A percentile compares a stretch with the other conserved stretches of the same genome.
phyloP scores from a whole-genome alignment of 2,329 filamentous ascomycete species.

The Scedosporium boydii region DNA sequence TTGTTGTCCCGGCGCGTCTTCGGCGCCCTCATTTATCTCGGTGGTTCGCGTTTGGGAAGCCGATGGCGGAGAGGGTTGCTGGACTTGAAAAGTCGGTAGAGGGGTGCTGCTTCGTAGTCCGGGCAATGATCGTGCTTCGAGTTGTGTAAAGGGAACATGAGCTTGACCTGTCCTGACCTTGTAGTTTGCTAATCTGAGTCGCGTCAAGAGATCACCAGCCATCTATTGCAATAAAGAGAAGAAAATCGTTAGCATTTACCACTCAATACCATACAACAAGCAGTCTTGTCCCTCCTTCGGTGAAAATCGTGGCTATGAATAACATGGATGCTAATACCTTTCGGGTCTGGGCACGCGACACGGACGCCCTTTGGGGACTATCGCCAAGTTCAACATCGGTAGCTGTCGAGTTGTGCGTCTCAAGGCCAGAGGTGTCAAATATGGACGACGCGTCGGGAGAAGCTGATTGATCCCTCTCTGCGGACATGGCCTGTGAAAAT shows the following conservation, averaged over 20 bases:
- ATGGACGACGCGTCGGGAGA: slow-evolving; percentile 35
- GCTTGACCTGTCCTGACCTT: slow-evolving; percentile 67
- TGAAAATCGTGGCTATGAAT: background rate
- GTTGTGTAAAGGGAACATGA: slow-evolving; percentile 50
- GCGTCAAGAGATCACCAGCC: slow-evolving; percentile 56
- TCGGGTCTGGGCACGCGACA: slow-evolving; percentile 7
- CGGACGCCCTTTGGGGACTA: background rate
- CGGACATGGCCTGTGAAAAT: background rate
- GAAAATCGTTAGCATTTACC: slow-evolving; percentile 2
- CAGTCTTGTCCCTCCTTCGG: background rate
- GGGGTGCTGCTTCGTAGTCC: slow-evolving; percentile 11
- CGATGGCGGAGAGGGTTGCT: slow-evolving; percentile 10
- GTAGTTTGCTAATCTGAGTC: slow-evolving; percentile 64
- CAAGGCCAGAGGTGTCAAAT: slow-evolving; percentile 27
- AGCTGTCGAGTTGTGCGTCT: background rate
- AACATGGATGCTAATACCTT: slow-evolving; percentile 27
- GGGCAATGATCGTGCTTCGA: slow-evolving; percentile 31
- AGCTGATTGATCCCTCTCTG: background rate
- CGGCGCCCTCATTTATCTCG: background rate
- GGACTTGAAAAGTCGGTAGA: slow-evolving; percentile 10
- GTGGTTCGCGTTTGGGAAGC: background rate
- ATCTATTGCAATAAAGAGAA: slow-evolving; percentile 30
- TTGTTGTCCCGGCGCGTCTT: background rate
- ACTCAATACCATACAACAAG: background rate
- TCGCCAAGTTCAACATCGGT: background rate